Conservation (phyloP, 331 rosid genomes). For the Pyrus hybrid region DNA sequence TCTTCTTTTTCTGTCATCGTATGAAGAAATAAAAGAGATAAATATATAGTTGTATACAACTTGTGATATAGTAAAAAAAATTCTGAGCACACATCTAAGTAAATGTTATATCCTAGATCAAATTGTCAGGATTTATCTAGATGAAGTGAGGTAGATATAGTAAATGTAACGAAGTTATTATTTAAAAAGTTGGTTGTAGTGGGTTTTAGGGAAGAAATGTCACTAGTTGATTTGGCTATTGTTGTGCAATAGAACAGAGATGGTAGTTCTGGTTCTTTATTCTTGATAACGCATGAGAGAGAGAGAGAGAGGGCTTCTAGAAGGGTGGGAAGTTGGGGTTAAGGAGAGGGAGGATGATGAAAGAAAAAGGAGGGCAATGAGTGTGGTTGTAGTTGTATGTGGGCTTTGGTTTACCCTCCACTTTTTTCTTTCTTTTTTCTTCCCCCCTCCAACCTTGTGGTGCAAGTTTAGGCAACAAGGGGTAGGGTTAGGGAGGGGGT, state of each 20-base stretch:
- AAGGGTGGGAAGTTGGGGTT: constrained; percentile 59
- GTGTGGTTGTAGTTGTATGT: constrained; percentile 51
- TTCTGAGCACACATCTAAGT: not conserved
- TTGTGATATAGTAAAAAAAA: no score
- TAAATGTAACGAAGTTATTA: not conserved
- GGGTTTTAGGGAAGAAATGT: constrained; percentile 34
- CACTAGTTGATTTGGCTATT: constrained; percentile 45
- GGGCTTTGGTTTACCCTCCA: constrained; percentile 85
- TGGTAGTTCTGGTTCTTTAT: constrained; percentile 65
- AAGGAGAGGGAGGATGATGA: constrained; percentile 30
- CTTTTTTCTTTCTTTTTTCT: constrained; percentile 6
- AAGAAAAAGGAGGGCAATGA: constrained; percentile 27
- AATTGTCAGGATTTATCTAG: not conserved
- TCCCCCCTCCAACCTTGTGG: constrained; percentile 37
- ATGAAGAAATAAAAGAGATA: no score
- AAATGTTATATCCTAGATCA: not conserved
- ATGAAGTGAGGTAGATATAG: not conserved
- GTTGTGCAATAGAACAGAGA: constrained; percentile 29
- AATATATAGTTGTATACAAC: no score
- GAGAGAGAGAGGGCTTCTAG: constrained; percentile 51
- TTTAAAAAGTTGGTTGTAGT: constrained; percentile 43
- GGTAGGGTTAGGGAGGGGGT: constrained; percentile 31
- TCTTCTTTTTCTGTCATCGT: no score
- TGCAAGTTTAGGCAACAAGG: constrained; percentile 61
- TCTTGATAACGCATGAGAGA: constrained; percentile 15